These are phyloP conservation scores for Calonectria crousiana DNA, from an alignment of 2,329 filamentous ascomycete species.

Conservation along the genomic window DNA sequence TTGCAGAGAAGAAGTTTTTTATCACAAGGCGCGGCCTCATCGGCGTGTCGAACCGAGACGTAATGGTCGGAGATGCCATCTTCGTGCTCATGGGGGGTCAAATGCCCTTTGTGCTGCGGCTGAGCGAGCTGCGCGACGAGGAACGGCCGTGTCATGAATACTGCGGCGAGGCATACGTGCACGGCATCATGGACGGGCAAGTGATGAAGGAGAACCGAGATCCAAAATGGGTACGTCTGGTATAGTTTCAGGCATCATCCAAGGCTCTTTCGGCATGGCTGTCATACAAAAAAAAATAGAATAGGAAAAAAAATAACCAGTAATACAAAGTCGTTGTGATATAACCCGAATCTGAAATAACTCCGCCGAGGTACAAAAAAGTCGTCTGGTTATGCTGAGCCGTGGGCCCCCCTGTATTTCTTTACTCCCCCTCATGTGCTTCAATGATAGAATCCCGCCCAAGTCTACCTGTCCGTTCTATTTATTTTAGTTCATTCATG, in stretches of 20 bases:
- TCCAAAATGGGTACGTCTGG: neutral
- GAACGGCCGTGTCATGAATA: neutral
- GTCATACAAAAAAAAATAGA: neutral
- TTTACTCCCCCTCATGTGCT: neutral
- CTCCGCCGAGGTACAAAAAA: neutral
- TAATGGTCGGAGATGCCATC: neutral
- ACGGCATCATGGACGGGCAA: constrained; percentile 2
- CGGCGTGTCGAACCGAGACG: neutral
- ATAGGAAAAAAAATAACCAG: neutral
- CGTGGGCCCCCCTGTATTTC: neutral
- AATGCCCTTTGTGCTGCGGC: neutral
- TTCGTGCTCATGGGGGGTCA: neutral
- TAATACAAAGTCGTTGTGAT: neutral
- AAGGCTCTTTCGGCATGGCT: neutral
- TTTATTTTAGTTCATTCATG: neutral
- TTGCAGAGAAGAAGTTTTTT: neutral
- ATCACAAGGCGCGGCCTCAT: neutral
- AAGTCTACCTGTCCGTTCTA: neutral
- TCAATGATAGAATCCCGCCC: neutral
- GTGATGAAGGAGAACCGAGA: neutral
- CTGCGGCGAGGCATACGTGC: neutral
- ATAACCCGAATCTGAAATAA: neutral
- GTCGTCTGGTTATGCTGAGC: neutral
- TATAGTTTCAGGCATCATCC: neutral
- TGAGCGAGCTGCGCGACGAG: neutral